Evolutionary conservation across 805 yeast genomes (phyloP).

Genomic region (Metschnikowia picachoensis): DNA sequence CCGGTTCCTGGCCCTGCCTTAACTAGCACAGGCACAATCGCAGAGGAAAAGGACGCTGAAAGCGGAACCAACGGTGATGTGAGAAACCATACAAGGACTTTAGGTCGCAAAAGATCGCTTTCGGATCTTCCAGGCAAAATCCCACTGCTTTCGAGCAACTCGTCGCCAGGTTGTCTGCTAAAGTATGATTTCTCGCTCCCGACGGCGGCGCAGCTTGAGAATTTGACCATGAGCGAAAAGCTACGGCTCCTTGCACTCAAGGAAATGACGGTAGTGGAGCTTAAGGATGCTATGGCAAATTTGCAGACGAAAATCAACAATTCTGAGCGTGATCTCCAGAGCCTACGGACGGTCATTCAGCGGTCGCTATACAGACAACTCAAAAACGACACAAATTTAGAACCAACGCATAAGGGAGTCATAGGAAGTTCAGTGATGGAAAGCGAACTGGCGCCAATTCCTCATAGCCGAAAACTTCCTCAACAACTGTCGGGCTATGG

Average conservation of each 20-base stretch:
- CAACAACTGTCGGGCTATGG: too few species aligned
- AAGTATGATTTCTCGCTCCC: constrained; percentile 32
- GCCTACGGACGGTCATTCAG: constrained; percentile 47
- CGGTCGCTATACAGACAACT: constrained; percentile 42
- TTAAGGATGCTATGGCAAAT: constrained; percentile 51
- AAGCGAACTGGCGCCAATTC: neutral
- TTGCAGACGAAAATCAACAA: constrained; percentile 37
- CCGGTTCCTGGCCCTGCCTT: neutral
- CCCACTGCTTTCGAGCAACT: neutral
- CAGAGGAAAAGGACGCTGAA: neutral
- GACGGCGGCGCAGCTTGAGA: constrained; percentile 24
- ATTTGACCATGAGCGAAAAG: constrained; percentile 44
- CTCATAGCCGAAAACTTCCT: neutral
- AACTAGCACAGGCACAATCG: neutral
- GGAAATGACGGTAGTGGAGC: constrained; percentile 64
- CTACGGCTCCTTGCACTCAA: constrained; percentile 61
- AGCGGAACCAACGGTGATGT: neutral
- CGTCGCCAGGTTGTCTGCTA: neutral
- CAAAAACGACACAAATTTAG: neutral
- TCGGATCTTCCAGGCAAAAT: neutral
- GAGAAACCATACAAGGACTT: neutral
- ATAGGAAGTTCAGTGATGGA: neutral
- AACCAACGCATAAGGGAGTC: neutral
- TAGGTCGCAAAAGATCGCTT: neutral
- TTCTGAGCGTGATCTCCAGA: constrained; percentile 48